Evolutionary conservation across 2,329 filamentous ascomycete species (phyloP).

Genomic region (Boeremia lycopersici): DNA sequence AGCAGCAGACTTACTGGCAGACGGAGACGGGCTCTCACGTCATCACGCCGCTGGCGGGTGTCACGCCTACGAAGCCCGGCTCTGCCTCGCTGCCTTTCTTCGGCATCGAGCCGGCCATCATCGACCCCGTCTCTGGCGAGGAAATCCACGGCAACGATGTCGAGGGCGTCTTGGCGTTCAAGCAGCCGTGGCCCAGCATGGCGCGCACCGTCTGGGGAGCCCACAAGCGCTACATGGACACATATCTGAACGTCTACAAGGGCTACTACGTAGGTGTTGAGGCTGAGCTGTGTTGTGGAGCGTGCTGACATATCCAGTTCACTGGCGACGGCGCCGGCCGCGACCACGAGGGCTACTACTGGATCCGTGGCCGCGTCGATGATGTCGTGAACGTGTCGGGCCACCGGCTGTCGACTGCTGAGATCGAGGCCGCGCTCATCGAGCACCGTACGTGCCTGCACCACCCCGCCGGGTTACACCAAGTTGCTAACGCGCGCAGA

Average conservation of each 20-base stretch:
- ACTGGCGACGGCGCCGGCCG: conserved; percentile 93
- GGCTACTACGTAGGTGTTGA: conserved; percentile 83
- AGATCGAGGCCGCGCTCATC: conserved; percentile 95
- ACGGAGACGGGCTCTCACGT: conserved; percentile 97
- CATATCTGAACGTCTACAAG: conserved; percentile 96
- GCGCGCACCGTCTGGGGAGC: conserved; percentile 96
- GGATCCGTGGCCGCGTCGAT: conserved; percentile 97
- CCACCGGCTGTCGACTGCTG: conserved; percentile 93
- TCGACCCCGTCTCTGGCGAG: conserved; percentile 92
- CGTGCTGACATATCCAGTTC: conserved; percentile 61
- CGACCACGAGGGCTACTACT: conserved; percentile 99
- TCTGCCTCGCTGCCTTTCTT: conserved; percentile 97
- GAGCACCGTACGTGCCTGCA: conserved; percentile 69
- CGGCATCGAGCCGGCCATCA: conserved; percentile 95
- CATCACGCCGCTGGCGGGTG: conserved; percentile 88
- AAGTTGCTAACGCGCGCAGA: conserved; percentile 47
- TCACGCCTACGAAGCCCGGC: conserved; percentile 95
- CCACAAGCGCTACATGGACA: conserved; percentile 98
- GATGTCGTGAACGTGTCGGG: conserved; percentile 98
- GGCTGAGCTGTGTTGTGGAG: not conserved
- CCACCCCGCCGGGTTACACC: not conserved
- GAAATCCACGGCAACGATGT: conserved; percentile 96
- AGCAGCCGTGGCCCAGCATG: conserved; percentile 98
- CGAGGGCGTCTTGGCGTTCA: conserved; percentile 95
- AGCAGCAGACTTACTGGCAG: conserved; percentile 93